A percentile compares a stretch with the other conserved stretches of the same genome.
Conservation (phyloP, 768 basidiomycete genomes). For the Suillus occidentalis region DNA sequence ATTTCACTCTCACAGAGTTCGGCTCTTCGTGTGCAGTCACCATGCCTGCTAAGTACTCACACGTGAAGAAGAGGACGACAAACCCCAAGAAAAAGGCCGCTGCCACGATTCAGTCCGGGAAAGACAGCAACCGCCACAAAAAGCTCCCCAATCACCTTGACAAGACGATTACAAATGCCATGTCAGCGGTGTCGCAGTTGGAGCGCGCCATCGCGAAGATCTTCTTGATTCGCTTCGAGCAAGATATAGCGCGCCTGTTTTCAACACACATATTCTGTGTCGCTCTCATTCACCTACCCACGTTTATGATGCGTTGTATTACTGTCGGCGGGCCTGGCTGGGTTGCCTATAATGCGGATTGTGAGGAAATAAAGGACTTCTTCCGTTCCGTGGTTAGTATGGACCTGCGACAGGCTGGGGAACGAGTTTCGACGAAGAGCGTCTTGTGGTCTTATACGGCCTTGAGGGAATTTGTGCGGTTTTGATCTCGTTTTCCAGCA, state of each 20-base stretch:
- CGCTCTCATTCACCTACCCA: slow-evolving; percentile 65
- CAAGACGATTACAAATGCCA: slow-evolving; percentile 53
- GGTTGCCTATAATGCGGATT: slow-evolving; percentile 65
- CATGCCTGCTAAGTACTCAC: slow-evolving; percentile 75
- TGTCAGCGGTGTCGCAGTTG: slow-evolving; percentile 62
- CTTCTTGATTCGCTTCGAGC: slow-evolving; percentile 67
- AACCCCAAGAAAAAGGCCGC: slow-evolving; percentile 49
- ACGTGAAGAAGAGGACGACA: slow-evolving; percentile 65
- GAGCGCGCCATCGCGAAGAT: slow-evolving; percentile 70
- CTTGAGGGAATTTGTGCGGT: slow-evolving; percentile 68
- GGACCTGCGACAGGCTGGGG: slow-evolving; percentile 78
- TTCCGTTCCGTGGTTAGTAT: slow-evolving; percentile 68
- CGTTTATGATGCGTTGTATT: slow-evolving; percentile 64
- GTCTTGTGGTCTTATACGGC: slow-evolving; percentile 81
- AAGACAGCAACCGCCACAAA: slow-evolving; percentile 34
- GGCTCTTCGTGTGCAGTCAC: slow-evolving; percentile 3
- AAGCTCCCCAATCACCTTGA: slow-evolving; percentile 51
- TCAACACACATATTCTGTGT: slow-evolving; percentile 68
- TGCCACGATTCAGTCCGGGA: slow-evolving; percentile 19
- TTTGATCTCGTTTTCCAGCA: background rate
- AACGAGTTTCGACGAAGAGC: slow-evolving; percentile 77
- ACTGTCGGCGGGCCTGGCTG: slow-evolving; percentile 64
- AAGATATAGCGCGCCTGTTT: slow-evolving; percentile 73
- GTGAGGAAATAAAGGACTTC: slow-evolving; percentile 74
- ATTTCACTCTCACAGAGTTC: background rate